Conservation (phyloP, 2,329 filamentous ascomycete genomes). For the Onygenales sp. region DNA sequence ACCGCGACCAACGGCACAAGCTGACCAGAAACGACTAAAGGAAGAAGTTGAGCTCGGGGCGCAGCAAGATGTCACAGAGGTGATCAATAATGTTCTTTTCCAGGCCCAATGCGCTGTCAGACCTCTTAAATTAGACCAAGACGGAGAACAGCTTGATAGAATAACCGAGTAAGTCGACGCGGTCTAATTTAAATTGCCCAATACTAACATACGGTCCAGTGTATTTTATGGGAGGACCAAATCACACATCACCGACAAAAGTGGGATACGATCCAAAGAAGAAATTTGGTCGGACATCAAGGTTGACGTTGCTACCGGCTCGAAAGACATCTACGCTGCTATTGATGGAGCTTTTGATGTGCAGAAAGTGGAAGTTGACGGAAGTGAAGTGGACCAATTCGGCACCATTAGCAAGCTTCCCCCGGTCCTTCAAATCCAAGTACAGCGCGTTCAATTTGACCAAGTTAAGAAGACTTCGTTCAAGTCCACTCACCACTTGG, state of each 20-base stretch:
- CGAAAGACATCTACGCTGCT: slow-evolving; percentile 67
- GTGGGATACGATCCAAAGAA: slow-evolving; percentile 40
- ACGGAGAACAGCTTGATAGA: slow-evolving; percentile 70
- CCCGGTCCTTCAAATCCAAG: slow-evolving; percentile 78
- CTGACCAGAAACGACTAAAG: slow-evolving; percentile 28
- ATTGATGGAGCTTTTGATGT: slow-evolving; percentile 79
- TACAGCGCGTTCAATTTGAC: slow-evolving; percentile 72
- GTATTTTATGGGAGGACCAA: slow-evolving; percentile 42
- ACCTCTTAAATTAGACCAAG: slow-evolving; percentile 53
- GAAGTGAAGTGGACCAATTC: slow-evolving; percentile 51
- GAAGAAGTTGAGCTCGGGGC: slow-evolving; percentile 51
- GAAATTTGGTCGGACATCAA: slow-evolving; percentile 55
- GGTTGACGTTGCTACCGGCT: slow-evolving; percentile 48
- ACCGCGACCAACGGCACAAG: slow-evolving; percentile 37
- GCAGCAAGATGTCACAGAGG: slow-evolving; percentile 94
- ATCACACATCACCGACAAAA: slow-evolving; percentile 37
- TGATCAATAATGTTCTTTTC: slow-evolving; percentile 85
- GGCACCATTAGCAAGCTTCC: slow-evolving; percentile 67
- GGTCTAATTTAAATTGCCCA: slow-evolving; percentile 8
- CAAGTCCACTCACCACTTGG: slow-evolving; percentile 70
- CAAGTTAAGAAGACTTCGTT: slow-evolving; percentile 47
- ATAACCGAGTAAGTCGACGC: slow-evolving; percentile 52
- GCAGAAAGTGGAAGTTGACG: slow-evolving; percentile 60
- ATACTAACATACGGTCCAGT: slow-evolving; percentile 17
- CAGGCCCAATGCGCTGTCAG: slow-evolving; percentile 83